Evolutionary conservation across 805 yeast species (phyloP), one percentile per base, ranked within the genome.

Genomic region (Pichia rugopelliculosa): DNA sequence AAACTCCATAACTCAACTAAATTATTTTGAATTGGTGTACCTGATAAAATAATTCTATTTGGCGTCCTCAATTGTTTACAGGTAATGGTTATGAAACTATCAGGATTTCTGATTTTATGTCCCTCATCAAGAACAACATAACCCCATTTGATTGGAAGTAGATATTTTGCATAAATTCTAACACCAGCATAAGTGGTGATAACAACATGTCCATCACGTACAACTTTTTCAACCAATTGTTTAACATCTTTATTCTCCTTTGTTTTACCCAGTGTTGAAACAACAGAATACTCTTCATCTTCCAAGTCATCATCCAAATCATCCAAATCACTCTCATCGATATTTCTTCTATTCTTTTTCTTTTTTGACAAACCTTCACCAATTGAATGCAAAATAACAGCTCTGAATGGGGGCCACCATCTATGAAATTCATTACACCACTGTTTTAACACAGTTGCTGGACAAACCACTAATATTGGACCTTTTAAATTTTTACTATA

Each of bases 391-490:
- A 93, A 66, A 42, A 93, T 87, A 5, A 87, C 80, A 5, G 89
- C 80, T 51, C 99, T 66, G 24, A 93, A 72, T 0, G 97, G 88
- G 3, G 98, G 97, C 98, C 98, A 93, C 99, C 99, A 93, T 43
- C 83, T 77, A 57, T 91, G 98, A 42, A 93, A 79, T 64, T 93
- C 99, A 52, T 83, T 84, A n/a, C 88, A 91, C 99, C 99, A 93
- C 60, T 93, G 99, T 51, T 80, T 84, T 74, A 93, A 70, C 0
- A 93, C 97, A 0, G 99, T 93, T 0, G 98, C 98, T 0, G 99
- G 99, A 55, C 96, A 95, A 0, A 93, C 96, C 38, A 93, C 73
- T 33, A 93, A 59, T 0, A 86, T 84, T 0, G 99, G 99, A 36
- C 82, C 84, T 27, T 78, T 75, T 2, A 91, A 68, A 48, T 77